phyloP scores from a whole-genome alignment of 495 filamentous ascomycete species.

The Talaromyces proteolyticus region DNA sequence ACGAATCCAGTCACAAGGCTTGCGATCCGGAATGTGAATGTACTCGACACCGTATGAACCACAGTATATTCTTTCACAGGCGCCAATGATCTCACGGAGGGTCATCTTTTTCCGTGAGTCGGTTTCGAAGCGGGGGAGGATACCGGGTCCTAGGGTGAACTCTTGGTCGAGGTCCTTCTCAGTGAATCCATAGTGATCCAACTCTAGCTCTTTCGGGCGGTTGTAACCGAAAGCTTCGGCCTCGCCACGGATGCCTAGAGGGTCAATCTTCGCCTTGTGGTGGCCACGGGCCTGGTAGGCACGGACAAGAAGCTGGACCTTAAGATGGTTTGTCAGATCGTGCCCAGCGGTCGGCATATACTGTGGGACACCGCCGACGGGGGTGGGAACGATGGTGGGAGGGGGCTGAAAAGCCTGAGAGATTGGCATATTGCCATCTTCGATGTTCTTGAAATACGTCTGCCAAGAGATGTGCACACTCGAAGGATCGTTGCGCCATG shows the following conservation, averaged over 20 bases:
- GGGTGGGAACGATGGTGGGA: conserved; percentile 78
- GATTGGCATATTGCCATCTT: conserved; percentile 93
- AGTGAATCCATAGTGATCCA: conserved; percentile 89
- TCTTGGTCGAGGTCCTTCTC: conserved; percentile 93
- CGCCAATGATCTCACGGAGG: conserved; percentile 84
- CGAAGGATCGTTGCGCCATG: conserved; percentile 89
- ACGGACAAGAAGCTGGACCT: conserved; percentile 93
- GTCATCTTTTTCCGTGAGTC: conserved; percentile 92
- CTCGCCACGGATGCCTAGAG: conserved; percentile 84
- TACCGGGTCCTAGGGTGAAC: conserved; percentile 89
- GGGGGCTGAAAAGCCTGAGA: conserved; percentile 95
- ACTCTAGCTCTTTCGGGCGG: conserved; percentile 86
- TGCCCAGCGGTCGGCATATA: conserved; percentile 69
- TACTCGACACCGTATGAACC: conserved; percentile 95
- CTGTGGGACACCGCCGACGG: conserved; percentile 71
- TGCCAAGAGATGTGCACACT: conserved; percentile 99
- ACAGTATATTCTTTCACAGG: conserved; percentile 95
- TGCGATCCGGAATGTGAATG: conserved; percentile 95
- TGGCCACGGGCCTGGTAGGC: conserved; percentile 98
- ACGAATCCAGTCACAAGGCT: conserved; percentile 97
- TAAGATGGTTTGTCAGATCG: conserved; percentile 93
- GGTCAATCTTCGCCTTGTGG: conserved; percentile 96
- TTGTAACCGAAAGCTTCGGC: conserved; percentile 80
- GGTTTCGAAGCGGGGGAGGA: conserved; percentile 86
- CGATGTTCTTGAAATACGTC: conserved; percentile 99